Percentiles rank a stretch among this genome's conserved stretches.
phyloP scores from a whole-genome alignment of 2,329 filamentous ascomycete species.

The Leptographium galeiforme region DNA sequence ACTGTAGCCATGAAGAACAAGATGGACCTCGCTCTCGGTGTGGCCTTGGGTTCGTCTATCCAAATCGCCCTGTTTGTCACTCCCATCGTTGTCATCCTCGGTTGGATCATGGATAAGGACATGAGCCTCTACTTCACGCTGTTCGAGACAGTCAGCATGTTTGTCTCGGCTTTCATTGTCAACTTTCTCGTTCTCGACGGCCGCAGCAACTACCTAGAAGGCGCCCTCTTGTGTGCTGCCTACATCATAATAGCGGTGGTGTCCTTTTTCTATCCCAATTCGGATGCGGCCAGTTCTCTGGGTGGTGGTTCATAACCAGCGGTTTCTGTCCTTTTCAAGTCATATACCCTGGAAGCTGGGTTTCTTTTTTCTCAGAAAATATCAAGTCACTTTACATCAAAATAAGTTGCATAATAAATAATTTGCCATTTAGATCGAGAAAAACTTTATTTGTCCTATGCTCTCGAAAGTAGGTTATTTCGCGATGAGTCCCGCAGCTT shows the following conservation, averaged over 20 bases:
- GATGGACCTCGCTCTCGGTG: constrained; percentile 47
- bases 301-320: constrained; percentile 8
- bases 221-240: constrained; percentile 16
- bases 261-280: constrained; percentile 14
- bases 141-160: constrained; percentile 62
- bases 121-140: constrained; percentile 59
- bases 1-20: constrained; percentile 46
- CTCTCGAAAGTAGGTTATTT: no score
- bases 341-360: not conserved
- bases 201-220: constrained; percentile 49
- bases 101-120: constrained; percentile 41
- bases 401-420: no score
- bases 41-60: constrained; percentile 46
- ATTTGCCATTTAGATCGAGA: no score
- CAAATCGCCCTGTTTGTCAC: constrained; percentile 50
- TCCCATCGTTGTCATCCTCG: constrained; percentile 44
- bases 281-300: constrained; percentile 11
- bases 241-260: constrained; percentile 18
- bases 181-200: constrained; percentile 66
- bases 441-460: no score
- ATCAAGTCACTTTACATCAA: no score
- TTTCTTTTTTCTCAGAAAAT: not conserved
- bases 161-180: constrained; percentile 57
- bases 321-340: constrained; percentile 1
- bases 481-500: no score